These are phyloP conservation scores for Elongisporangium anandrum DNA, from an alignment of 352 stramenopile species.

Conservation along the genomic window DNA sequence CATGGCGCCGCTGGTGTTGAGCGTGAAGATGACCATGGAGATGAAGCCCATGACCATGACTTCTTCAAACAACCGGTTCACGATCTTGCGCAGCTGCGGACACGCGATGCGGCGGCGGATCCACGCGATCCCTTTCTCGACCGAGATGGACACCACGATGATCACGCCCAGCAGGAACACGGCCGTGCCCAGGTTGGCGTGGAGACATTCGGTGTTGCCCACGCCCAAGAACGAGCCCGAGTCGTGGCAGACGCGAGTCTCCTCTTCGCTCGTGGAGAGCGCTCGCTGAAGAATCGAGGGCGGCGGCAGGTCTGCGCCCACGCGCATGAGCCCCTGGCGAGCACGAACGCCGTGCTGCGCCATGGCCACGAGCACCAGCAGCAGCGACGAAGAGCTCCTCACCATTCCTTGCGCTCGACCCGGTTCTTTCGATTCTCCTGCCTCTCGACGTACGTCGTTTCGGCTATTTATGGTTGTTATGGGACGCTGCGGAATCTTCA, in stretches of 20 bases:
- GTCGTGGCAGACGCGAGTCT: conserved; percentile 30
- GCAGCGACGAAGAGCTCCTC: neutral
- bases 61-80: conserved; percentile 85
- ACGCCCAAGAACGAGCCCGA: conserved; percentile 71
- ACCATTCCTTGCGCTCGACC: neutral
- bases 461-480: neutral
- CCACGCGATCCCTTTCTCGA: conserved; percentile 50
- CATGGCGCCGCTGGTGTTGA: conserved; percentile 79
- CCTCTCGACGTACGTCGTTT: neutral
- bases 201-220: conserved; percentile 72
- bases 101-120: conserved; percentile 58
- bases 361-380: neutral
- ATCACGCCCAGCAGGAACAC: conserved; percentile 80
- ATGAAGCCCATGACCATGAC: conserved; percentile 88
- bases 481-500: neutral
- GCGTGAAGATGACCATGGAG: conserved; percentile 85
- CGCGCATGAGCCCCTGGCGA: neutral
- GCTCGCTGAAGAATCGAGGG: neutral
- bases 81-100: conserved; percentile 76
- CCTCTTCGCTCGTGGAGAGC: neutral
- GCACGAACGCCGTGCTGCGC: neutral
- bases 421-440: neutral
- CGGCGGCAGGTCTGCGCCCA: neutral
- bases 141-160: conserved; percentile 59
- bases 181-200: conserved; percentile 63